Percentiles rank a stretch among this genome's conserved stretches.
phyloP scores from a whole-genome alignment of 805 yeast genomes.

The Cyberlindnera misumaiensis region DNA sequence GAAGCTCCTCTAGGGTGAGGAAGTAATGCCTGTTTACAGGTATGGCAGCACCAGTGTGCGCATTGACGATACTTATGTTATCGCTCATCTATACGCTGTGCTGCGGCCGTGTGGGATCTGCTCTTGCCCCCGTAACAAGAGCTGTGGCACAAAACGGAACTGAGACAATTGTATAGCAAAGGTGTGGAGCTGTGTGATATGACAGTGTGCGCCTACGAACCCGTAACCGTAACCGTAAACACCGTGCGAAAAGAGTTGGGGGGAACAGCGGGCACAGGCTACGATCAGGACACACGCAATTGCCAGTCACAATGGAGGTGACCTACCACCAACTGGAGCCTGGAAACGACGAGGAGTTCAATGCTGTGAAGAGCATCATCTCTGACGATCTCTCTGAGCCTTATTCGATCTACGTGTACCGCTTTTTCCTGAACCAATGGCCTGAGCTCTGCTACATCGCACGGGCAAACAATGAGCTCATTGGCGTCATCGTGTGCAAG shows the following conservation, averaged over 20 bases:
- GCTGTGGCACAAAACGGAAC: no score
- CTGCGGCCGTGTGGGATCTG: not conserved
- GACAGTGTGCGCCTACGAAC: no score
- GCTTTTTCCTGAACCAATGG: constrained; percentile 87
- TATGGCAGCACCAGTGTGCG: constrained; percentile 37
- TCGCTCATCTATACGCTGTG: constrained; percentile 4
- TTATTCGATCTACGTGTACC: constrained; percentile 85
- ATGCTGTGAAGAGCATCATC: constrained; percentile 49
- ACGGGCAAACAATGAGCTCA: constrained; percentile 34
- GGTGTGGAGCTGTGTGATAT: no score
- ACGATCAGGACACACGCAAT: no score
- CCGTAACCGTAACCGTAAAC: no score
- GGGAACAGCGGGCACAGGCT: no score
- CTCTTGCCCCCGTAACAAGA: no score
- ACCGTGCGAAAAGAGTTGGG: no score
- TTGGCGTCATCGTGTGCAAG: constrained; percentile 86
- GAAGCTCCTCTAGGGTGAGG: constrained; percentile 35
- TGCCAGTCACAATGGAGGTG: constrained; percentile 7
- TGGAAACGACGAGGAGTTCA: constrained; percentile 34
- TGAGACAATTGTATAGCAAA: no score
- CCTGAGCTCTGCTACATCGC: constrained; percentile 76
- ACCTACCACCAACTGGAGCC: constrained; percentile 19
- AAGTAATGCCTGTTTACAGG: constrained; percentile 33
- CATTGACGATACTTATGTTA: constrained; percentile 26
- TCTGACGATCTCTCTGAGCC: constrained; percentile 84